phyloP scores from a whole-genome alignment of 169 alveolate species.

The Plasmodium knowlesi region DNA sequence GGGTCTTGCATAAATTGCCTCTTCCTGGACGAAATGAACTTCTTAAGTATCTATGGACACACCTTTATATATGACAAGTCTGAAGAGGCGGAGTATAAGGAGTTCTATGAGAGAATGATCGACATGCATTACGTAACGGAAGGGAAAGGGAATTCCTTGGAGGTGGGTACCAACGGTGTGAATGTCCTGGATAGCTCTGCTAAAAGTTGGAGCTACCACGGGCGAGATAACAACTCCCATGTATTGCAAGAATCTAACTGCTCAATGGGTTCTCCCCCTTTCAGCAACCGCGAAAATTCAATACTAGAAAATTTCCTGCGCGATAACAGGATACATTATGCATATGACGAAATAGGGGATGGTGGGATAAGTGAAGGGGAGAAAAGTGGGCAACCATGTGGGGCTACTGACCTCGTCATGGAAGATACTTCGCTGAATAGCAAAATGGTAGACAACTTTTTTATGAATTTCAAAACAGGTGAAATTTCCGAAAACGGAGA shows the following conservation, averaged over 20 bases:
- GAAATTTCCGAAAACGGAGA: neutral
- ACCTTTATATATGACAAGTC: constrained; percentile 62
- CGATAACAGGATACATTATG: constrained; percentile 58
- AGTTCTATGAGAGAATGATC: constrained; percentile 23
- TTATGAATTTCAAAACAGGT: constrained; percentile 3
- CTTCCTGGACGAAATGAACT: constrained; percentile 69
- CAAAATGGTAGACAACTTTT: constrained; percentile 50
- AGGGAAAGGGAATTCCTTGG: neutral
- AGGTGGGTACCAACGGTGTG: neutral
- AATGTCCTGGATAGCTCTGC: neutral
- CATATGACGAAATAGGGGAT: constrained; percentile 62
- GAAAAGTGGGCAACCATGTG: neutral
- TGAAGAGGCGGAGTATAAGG: constrained; percentile 22
- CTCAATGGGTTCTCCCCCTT: neutral
- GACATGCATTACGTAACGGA: constrained; percentile 11
- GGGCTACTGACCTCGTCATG: neutral
- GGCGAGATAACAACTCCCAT: neutral
- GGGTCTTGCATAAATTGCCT: constrained; percentile 72
- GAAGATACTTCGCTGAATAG: neutral
- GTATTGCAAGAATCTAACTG: neutral
- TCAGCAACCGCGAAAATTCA: neutral
- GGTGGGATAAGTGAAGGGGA: neutral
- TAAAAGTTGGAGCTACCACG: neutral
- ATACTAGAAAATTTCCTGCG: constrained; percentile 37
- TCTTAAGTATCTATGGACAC: constrained; percentile 68